Conservation (phyloP, 495 filamentous ascomycete genomes). For the Penicillium chermesinum region DNA sequence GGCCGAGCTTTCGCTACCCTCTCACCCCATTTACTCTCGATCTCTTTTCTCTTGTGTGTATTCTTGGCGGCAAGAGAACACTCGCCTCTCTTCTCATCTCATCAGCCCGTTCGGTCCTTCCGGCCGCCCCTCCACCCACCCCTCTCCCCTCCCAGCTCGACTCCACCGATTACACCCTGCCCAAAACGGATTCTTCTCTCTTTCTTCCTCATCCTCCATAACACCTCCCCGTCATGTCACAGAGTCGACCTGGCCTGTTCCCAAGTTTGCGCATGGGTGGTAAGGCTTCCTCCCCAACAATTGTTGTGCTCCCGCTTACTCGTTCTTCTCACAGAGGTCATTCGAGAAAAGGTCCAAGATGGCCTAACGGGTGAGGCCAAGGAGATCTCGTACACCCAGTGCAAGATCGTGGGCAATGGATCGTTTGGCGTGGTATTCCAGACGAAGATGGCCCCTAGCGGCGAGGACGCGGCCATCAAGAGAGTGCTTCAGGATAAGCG, state of each 20-base stretch:
- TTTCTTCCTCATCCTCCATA: conserved; percentile 26
- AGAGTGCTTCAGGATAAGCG: conserved; percentile 97
- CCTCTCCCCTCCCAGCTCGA: conserved; percentile 17
- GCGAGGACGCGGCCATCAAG: conserved; percentile 98
- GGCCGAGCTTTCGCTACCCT: conserved; percentile 2
- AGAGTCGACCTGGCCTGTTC: conserved; percentile 70
- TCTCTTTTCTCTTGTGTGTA: conserved; percentile 7
- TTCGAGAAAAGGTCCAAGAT: conserved; percentile 98
- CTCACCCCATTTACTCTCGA: neutral
- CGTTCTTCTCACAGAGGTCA: conserved; percentile 63
- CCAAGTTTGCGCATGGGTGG: conserved; percentile 78
- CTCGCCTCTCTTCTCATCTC: conserved; percentile 18
- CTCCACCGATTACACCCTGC: conserved; percentile 21
- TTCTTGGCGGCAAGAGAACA: too few relatives aligned
- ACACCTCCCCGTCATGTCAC: conserved; percentile 55
- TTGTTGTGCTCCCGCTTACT: conserved; percentile 6
- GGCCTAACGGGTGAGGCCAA: conserved; percentile 91
- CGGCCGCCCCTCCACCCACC: conserved; percentile 19
- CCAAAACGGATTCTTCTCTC: conserved; percentile 25
- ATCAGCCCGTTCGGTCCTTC: conserved; percentile 24
- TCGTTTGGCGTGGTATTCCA: conserved; percentile 99
- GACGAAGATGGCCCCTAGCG: conserved; percentile 93
- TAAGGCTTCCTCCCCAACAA: conserved; percentile 39
- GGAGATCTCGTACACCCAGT: conserved; percentile 97
- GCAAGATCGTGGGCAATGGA: conserved; percentile 99